Base-by-base conservation (phyloP, 1,284 basidiomycete species). In the Farysia itapuensis region DNA sequence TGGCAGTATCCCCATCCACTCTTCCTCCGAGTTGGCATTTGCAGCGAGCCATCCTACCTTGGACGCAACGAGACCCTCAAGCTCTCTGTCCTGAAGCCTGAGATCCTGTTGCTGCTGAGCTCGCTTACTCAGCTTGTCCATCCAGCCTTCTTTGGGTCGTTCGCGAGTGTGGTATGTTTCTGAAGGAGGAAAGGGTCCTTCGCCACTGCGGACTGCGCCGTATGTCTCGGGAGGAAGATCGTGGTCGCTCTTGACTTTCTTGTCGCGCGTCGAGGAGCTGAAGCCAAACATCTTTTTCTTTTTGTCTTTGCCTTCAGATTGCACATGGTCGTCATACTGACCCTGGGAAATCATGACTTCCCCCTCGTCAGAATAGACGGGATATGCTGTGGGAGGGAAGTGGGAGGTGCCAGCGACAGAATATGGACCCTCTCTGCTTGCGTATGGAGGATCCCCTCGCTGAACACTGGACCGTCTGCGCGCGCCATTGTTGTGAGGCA, bases 1-100 rank as follows among this genome's bases (percentile, higher is more conserved):
- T 4, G 43, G 36, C 21, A 60, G 22, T 13, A 72, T 43, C 23
- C 57, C 39, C 44, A 56, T 52, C 64, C 67, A 67, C 30, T 70
- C 67, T 8, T 44, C 39, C 7, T 53, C 39, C 11, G 43, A 23
- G 11, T 29, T 24, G 5, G 60, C 52, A 21, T 39, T 39, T 18
- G 48, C 49, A 36, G 57, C 49, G 16, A 71, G 43, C 56, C 52
- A 67, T 29, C 53, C 67, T 31, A 53, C 41, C 16, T 29, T 33
- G 7, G 50, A 56, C 4, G 39, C 37, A 23, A 46, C 41, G 11
- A 53, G 14, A 14, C 43, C 46, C 24, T 59, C 60, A 2, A 34
- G 35, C 29, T 56, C 51, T 22, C 48, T 60, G 31, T 56, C 48
- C 26, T 52, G 48, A 3, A 43, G 24, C 9, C 53, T 44, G 1